Percentiles rank a stretch among this genome's conserved stretches.
Conservation (phyloP, 495 filamentous ascomycete species). For the Immersiella caudata region DNA sequence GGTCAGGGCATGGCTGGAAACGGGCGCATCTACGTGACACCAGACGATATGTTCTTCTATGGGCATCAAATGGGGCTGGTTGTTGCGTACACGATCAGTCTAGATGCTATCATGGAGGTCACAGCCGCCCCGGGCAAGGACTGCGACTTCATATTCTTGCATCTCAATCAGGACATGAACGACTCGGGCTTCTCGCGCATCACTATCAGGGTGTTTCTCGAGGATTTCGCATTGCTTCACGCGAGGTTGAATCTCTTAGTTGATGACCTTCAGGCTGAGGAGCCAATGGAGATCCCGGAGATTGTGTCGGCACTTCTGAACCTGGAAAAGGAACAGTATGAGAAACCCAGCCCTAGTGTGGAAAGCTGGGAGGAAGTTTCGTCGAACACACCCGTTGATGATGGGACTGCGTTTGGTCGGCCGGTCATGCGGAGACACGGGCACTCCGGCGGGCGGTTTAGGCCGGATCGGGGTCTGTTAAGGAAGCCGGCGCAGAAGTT, state of each 20-base stretch:
- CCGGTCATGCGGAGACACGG: constrained; percentile 41
- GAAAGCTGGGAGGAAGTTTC: constrained; percentile 95
- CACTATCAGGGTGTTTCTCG: constrained; percentile 89
- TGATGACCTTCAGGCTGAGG: constrained; percentile 68
- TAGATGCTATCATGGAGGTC: constrained; percentile 81
- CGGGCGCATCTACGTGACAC: constrained; percentile 86
- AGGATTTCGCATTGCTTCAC: constrained; percentile 81
- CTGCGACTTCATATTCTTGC: constrained; percentile 90
- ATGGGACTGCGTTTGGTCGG: constrained; percentile 50
- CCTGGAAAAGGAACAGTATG: constrained; percentile 65
- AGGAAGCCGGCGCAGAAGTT: constrained; percentile 70
- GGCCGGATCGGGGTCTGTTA: constrained; percentile 20
- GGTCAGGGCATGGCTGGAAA: constrained; percentile 51
- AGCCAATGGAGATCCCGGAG: constrained; percentile 57
- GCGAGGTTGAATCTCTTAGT: constrained; percentile 81
- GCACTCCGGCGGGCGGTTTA: constrained; percentile 8
- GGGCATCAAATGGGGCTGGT: constrained; percentile 93
- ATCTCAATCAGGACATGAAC: constrained; percentile 66
- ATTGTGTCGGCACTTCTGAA: constrained; percentile 50
- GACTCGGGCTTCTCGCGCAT: constrained; percentile 69
- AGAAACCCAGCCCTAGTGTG: constrained; percentile 66
- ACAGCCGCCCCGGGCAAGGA: constrained; percentile 87
- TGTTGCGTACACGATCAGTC: constrained; percentile 70
- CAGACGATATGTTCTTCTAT: constrained; percentile 89
- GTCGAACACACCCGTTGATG: constrained; percentile 63